Conservation (phyloP, 805 yeast genomes). For the Maudiozyma barnettii region DNA sequence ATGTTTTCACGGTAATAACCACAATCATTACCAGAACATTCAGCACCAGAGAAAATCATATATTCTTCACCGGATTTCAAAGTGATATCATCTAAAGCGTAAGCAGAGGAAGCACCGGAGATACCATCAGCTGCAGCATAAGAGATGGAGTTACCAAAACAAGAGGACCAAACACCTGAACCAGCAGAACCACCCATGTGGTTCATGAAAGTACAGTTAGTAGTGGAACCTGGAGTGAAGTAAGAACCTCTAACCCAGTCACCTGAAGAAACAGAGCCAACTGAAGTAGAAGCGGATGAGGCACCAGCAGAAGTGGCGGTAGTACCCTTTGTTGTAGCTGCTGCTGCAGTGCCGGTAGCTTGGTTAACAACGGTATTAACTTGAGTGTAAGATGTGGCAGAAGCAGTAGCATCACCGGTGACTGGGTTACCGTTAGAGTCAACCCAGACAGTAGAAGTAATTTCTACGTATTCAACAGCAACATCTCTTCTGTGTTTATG, state of each 20-base stretch:
- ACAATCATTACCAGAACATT: constrained; percentile 56
- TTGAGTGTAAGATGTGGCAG: constrained; percentile 11
- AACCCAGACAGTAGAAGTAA: constrained; percentile 70
- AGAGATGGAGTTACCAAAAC: constrained; percentile 89
- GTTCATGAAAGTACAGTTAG: constrained; percentile 76
- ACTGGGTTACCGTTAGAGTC: constrained; percentile 41
- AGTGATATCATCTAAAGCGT: constrained; percentile 58
- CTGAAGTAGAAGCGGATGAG: constrained; percentile 30
- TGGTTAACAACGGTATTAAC: constrained; percentile 5
- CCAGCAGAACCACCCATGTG: constrained; percentile 74
- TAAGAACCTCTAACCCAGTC: constrained; percentile 71
- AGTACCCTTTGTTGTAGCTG: constrained; percentile 5
- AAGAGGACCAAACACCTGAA: constrained; percentile 79
- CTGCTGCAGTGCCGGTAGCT: constrained; percentile 10
- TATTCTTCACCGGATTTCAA: constrained; percentile 68
- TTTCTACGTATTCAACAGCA: constrained; percentile 55
- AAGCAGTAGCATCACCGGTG: constrained; percentile 11
- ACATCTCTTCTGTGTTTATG: constrained; percentile 53
- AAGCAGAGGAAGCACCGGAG: constrained; percentile 59
- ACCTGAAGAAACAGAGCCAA: constrained; percentile 36
- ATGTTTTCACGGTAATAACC: constrained; percentile 79
- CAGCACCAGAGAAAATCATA: constrained; percentile 67
- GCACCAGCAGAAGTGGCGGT: constrained; percentile 25
- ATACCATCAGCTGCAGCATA: constrained; percentile 72
- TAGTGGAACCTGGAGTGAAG: constrained; percentile 62